Evolutionary conservation across 108 stramenopile genomes (phyloP), one percentile per base, ranked within the genome.

Genomic region (Nannochloropsis gaditana): DNA sequence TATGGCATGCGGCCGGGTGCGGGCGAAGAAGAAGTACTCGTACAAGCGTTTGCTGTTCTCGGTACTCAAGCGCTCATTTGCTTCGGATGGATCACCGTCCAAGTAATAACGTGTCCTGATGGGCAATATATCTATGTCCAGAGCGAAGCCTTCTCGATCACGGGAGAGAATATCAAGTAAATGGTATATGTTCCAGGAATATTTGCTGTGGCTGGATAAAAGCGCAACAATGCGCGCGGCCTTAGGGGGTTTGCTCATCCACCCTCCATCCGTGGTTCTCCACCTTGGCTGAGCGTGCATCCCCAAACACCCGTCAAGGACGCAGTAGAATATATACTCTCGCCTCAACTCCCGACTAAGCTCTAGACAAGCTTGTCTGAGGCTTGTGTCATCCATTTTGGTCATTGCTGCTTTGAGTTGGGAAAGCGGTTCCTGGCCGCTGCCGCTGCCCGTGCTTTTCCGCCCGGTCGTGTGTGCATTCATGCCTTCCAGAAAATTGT

Each of bases 41-140:
- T 73, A 73, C 59, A 73, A 73, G 59, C 59, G 59, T n/a, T 73
- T 73, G 59, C 59, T 73, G n/a, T 73, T 73, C 19, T 73, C 59
- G n/a, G 59, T 73, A n/a, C 19, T n/a, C 59, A 73, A 73, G 15
- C 59, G 59, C 59, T 73, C 59, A 73, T n/a, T n/a, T 4, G 15
- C 59, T 6, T 15, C 59, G 15, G 59, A n/a, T n/a, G 59, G 59
- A n/a, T 73, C 59, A n/a, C 59, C 59, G 15, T n/a, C 19, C 59
- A 73, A 6, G 8, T 73, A 73, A n/a, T 73, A 15, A 15, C n/a
- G 19, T 15, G 59, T 73, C 59, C 59, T 15, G 59, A 73, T n/a
- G n/a, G 59, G 59, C n/a, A 73, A n/a, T n/a, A 73, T 73, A n/a
- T 73, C 59, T 73, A 73, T n/a, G n/a, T 73, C 59, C 3, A 73